Conservation (phyloP, 352 stramenopile genomes). For the Blastocystis sp. region DNA sequence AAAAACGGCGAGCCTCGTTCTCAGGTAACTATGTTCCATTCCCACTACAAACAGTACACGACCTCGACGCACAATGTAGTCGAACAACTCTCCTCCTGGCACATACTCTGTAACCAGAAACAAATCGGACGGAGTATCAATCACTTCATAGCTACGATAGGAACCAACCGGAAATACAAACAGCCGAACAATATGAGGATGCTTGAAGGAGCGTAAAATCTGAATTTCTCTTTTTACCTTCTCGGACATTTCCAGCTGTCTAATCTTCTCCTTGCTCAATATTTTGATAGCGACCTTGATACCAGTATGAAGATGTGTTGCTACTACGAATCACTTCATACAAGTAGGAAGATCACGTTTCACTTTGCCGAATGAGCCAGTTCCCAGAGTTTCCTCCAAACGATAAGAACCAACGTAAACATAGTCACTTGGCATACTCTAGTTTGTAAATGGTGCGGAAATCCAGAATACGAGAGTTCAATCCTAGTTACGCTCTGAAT, state of each 20-base stretch:
- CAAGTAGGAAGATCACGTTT: constrained; percentile 67
- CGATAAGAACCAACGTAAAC: constrained; percentile 84
- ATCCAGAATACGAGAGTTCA: background rate
- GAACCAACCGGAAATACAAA: constrained; percentile 63
- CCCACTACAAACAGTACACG: constrained; percentile 53
- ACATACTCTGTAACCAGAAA: constrained; percentile 88
- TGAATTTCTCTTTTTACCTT: constrained; percentile 99
- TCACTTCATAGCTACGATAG: constrained; percentile 77
- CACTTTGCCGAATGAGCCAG: constrained; percentile 97
- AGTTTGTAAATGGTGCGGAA: background rate
- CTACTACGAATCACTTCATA: constrained; percentile 67
- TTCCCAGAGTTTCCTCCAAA: constrained; percentile 95
- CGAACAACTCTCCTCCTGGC: constrained; percentile 83
- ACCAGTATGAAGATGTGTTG: constrained; percentile 91
- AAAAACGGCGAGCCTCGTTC: constrained; percentile 95
- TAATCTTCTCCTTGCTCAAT: constrained; percentile 97
- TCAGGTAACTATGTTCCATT: constrained; percentile 74
- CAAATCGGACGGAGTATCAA: constrained; percentile 96
- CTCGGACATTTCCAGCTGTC: constrained; percentile 94
- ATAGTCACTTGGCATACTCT: constrained; percentile 51
- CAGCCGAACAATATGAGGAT: constrained; percentile 98
- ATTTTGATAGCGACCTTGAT: constrained; percentile 99
- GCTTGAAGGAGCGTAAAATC: constrained; percentile 92
- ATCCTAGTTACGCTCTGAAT: too few relatives aligned
- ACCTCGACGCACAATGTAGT: constrained; percentile 88